Percentiles rank a stretch among this genome's conserved stretches.
These are phyloP conservation scores for Fusarium sororula DNA, from an alignment of 2,329 filamentous ascomycete species.

Conservation along the genomic window DNA sequence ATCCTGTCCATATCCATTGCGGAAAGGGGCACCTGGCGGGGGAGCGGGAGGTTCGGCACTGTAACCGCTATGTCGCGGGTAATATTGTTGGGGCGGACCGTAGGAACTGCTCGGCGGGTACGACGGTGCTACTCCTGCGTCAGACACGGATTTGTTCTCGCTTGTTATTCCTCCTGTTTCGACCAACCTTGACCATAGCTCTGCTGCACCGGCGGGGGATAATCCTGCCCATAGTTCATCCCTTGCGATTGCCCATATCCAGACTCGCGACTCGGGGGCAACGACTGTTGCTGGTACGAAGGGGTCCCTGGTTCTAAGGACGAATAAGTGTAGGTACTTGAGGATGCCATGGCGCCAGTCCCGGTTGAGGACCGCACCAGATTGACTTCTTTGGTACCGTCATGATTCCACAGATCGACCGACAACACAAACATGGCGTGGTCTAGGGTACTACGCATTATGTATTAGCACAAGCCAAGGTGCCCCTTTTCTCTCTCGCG, in stretches of 20 bases:
- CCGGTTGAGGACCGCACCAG: slow-evolving; percentile 71
- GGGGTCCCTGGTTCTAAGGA: slow-evolving; percentile 48
- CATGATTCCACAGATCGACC: slow-evolving; percentile 74
- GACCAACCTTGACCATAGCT: slow-evolving; percentile 47
- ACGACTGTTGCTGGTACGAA: slow-evolving; percentile 48
- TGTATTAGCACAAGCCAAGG: slow-evolving; percentile 2
- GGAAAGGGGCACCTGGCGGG: slow-evolving; percentile 41
- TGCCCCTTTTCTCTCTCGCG: neutral
- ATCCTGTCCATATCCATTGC: slow-evolving; percentile 46
- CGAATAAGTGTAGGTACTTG: slow-evolving; percentile 79
- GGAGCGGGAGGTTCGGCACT: slow-evolving; percentile 42
- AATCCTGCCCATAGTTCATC: slow-evolving; percentile 48
- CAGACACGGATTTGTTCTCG: neutral
- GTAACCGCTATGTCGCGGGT: slow-evolving; percentile 46
- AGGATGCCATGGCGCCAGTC: slow-evolving; percentile 81
- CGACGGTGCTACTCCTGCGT: slow-evolving; percentile 34
- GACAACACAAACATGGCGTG: slow-evolving; percentile 64
- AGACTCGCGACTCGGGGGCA: slow-evolving; percentile 51
- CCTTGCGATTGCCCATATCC: slow-evolving; percentile 43
- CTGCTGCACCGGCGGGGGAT: slow-evolving; percentile 42
- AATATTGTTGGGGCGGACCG: slow-evolving; percentile 51
- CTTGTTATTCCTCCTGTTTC: neutral
- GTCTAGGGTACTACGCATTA: slow-evolving; percentile 47
- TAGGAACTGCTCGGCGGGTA: slow-evolving; percentile 48
- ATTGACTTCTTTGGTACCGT: slow-evolving; percentile 71